These are phyloP conservation scores for Populus alba DNA, from an alignment of 345 rosid genomes.

Conservation along the genomic window DNA sequence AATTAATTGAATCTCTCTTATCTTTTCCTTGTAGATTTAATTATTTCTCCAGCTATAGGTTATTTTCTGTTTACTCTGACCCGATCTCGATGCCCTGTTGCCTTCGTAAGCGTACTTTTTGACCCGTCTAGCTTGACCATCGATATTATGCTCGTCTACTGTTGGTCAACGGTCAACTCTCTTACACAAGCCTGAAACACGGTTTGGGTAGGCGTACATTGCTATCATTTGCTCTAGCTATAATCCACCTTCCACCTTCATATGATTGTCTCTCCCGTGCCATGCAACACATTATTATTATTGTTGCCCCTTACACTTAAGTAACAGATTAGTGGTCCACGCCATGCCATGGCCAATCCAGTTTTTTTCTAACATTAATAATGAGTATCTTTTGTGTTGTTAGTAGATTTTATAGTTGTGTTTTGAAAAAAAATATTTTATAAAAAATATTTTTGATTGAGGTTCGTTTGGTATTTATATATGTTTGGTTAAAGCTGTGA, in stretches of 20 bases:
- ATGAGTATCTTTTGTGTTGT: too few relatives aligned
- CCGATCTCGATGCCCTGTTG: background rate
- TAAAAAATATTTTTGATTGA: too few relatives aligned
- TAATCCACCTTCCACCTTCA: slow-evolving; percentile 7
- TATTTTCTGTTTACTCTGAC: background rate
- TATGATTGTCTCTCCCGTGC: background rate
- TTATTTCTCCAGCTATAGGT: background rate
- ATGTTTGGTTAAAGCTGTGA: too few relatives aligned
- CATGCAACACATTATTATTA: background rate
- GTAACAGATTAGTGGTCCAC: too few relatives aligned
- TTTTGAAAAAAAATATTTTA: too few relatives aligned
- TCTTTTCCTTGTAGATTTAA: background rate
- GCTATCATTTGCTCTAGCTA: background rate
- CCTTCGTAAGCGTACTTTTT: slow-evolving; percentile 3
- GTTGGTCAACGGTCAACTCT: slow-evolving; percentile 16
- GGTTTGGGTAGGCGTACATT: slow-evolving; percentile 14
- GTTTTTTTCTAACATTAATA: too few relatives aligned
- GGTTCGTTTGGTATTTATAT: too few relatives aligned
- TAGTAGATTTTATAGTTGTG: too few relatives aligned
- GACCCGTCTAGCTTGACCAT: background rate
- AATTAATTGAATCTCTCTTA: background rate
- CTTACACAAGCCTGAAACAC: background rate
- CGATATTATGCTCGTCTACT: background rate
- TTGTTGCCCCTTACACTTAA: too few relatives aligned
- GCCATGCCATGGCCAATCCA: too few relatives aligned